A percentile compares a stretch with the other conserved stretches of the same genome.
These are phyloP conservation scores for Crucibulum parvulum DNA, from an alignment of 1,284 basidiomycete genomes.

Conservation along the genomic window DNA sequence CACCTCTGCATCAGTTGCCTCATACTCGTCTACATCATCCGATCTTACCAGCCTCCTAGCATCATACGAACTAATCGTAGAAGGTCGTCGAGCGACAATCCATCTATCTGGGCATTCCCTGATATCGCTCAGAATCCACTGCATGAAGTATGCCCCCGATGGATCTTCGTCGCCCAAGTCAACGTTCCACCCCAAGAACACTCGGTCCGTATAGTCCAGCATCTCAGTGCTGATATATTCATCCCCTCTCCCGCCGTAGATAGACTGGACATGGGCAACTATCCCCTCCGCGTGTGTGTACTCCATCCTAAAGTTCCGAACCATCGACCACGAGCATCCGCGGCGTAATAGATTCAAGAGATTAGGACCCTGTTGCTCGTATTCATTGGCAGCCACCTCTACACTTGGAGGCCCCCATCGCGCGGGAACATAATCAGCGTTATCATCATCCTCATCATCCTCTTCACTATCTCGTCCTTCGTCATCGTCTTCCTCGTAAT, in stretches of 20 bases:
- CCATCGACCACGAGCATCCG: conserved; percentile 66
- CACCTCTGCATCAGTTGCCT: conserved; percentile 59
- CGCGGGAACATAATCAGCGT: conserved; percentile 47
- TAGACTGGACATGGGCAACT: conserved; percentile 42
- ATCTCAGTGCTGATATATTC: conserved; percentile 34
- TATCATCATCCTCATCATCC: conserved; percentile 17
- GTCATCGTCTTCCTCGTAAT: conserved; percentile 42
- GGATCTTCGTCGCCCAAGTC: conserved; percentile 52
- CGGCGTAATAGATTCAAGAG: conserved; percentile 59
- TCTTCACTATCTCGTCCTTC: conserved; percentile 2
- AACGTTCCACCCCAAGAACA: conserved; percentile 75
- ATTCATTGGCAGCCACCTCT: conserved; percentile 40
- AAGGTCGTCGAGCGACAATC: conserved; percentile 42
- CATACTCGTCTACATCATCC: conserved; percentile 50
- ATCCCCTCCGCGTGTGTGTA: conserved; percentile 63
- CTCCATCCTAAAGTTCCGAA: conserved; percentile 57
- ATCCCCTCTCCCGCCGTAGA: conserved; percentile 20
- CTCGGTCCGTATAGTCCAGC: conserved; percentile 30
- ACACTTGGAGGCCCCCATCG: conserved; percentile 64
- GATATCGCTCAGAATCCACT: conserved; percentile 55
- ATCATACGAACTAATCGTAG: conserved; percentile 43
- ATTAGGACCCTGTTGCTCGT: conserved; percentile 34
- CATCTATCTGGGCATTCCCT: conserved; percentile 56
- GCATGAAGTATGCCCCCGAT: conserved; percentile 59
- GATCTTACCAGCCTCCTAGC: conserved; percentile 54